Base-by-base conservation (phyloP, 768 basidiomycete genomes). In the Phaeotremella skinneri region DNA sequence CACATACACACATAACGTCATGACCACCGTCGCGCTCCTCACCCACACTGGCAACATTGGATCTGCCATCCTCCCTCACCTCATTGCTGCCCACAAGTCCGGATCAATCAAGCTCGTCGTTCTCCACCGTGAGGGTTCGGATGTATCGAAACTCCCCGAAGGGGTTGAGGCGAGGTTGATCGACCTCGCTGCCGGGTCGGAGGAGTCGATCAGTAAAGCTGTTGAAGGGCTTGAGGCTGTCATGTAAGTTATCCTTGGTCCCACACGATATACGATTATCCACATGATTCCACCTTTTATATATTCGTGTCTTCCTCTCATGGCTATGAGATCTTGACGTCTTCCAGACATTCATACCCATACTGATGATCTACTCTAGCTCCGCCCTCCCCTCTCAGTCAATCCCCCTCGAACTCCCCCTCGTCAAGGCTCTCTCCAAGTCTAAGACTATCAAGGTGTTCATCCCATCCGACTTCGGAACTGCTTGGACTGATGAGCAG, bases 401-500 rank as follows among this genome's bases (percentile, higher is more conserved):
- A 26, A 23, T 59, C 47, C 5, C 29, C 13, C 39, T 53, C 17
- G 57, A 63, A 31, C 43, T 16, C 17, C 39, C 49, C 39, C 45
- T 63, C 16, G 21, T 63, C 32, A 32, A 52, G 3, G 47, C 62
- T 11, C 32, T 59, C 6, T 29, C 20, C 5, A 26, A 52, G 2
- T 63, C 62, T 0, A 17, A 34, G 14, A 23, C 25, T 17, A 23
- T 63, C 27, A 57, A 58, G 47, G 55, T 52, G 2, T 63, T 63
- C 49, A 47, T 59, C 26, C 57, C 47, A 14, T 63, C 62, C 11
- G 58, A 57, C 20, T 63, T 55, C 42, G 62, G 62, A 6, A 37
- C 54, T 21, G 45, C 32, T 39, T 63, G 62, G 62, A 56, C 56
- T 17, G 34, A 49, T 13, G 39, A 62, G 26, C 57, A 63, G 42